Evolutionary conservation across 192 early-diverging fungal species (phyloP).

Genomic region (Coemansia sp.): DNA sequence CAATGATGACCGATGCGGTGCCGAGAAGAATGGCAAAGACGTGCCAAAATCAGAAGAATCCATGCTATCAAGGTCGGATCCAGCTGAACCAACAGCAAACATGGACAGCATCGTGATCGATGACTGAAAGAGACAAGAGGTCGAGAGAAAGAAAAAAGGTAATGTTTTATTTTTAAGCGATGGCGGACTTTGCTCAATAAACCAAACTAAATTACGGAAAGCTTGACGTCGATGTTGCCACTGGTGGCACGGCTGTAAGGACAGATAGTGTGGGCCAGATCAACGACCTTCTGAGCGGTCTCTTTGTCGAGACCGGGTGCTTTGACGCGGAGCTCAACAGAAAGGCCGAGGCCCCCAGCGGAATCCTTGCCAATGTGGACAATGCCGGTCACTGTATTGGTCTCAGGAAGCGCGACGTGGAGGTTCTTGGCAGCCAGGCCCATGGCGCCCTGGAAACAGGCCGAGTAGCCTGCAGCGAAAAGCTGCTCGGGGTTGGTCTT

Average conservation of each 20-base stretch:
- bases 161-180: neutral
- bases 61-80: too few species aligned
- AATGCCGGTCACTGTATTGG: constrained; percentile 47
- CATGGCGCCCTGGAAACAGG: constrained; percentile 61
- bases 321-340: constrained; percentile 53
- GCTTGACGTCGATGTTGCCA: constrained; percentile 56
- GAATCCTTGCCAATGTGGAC: constrained; percentile 57
- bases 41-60: neutral
- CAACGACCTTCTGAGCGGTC: constrained; percentile 45
- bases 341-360: constrained; percentile 52
- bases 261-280: constrained; percentile 56
- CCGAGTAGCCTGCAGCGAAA: constrained; percentile 57
- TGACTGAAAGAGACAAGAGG: neutral
- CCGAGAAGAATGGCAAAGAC: too few species aligned
- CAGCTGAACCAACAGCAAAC: neutral
- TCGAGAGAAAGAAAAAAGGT: too few species aligned
- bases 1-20: neutral
- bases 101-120: neutral
- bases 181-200: too few species aligned
- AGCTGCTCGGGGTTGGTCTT: constrained; percentile 63
- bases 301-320: constrained; percentile 51
- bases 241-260: constrained; percentile 56
- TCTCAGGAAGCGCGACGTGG: constrained; percentile 45
- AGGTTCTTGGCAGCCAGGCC: constrained; percentile 50
- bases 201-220: constrained; percentile 37